phyloP scores from a whole-genome alignment of 306 rosid genomes.

The Quercus cerris region DNA sequence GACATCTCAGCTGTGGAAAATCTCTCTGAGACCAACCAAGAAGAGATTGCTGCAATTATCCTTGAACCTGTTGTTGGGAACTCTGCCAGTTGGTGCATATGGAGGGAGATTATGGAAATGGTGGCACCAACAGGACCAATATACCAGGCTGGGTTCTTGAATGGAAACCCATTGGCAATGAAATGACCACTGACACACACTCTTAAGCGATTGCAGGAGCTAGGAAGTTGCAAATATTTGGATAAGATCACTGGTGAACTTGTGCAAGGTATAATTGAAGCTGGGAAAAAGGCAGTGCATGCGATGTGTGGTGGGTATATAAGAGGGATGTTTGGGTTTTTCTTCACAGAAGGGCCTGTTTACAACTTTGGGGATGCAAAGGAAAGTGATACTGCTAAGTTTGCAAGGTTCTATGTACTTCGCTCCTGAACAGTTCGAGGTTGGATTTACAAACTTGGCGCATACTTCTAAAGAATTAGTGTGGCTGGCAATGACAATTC shows the following conservation, averaged over 20 bases:
- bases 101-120: slow-evolving; percentile 94
- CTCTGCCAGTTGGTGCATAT: slow-evolving; percentile 91
- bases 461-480: slow-evolving; percentile 68
- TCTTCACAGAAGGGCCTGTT: slow-evolving; percentile 93
- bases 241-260: slow-evolving; percentile 75
- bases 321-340: slow-evolving; percentile 91
- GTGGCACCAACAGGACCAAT: slow-evolving; percentile 97
- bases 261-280: slow-evolving; percentile 66
- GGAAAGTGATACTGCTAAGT: slow-evolving; percentile 73
- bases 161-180: slow-evolving; percentile 97
- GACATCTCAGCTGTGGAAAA: slow-evolving; percentile 69
- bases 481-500: not conserved
- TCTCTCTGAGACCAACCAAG: slow-evolving; percentile 60
- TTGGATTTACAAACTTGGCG: slow-evolving; percentile 96
- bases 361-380: slow-evolving; percentile 77
- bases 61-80: slow-evolving; percentile 97
- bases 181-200: slow-evolving; percentile 98
- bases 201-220: slow-evolving; percentile 72
- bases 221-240: slow-evolving; percentile 72
- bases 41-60: slow-evolving; percentile 71
- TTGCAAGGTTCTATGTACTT: slow-evolving; percentile 71
- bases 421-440: slow-evolving; percentile 97
- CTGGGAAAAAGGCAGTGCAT: slow-evolving; percentile 86
- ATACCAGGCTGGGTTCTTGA: slow-evolving; percentile 96
- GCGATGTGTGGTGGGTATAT: slow-evolving; percentile 87